A percentile compares a stretch with the other conserved stretches of the same genome.
Conservation (phyloP, 1,139 yeast genomes). For the Sugiyamaella neomexicana region DNA sequence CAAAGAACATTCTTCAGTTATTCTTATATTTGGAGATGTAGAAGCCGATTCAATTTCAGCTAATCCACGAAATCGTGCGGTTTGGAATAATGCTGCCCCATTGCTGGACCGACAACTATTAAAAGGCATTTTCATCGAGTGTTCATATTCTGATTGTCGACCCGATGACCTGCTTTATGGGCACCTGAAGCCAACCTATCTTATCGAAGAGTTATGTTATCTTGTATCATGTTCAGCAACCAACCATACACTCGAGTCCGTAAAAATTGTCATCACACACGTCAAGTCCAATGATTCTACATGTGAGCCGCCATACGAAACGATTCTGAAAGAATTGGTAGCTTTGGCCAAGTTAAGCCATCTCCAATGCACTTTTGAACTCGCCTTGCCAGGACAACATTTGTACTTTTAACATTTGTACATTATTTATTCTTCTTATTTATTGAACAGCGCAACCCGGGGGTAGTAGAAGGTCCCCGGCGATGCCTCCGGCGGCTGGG, state of each 20-base stretch:
- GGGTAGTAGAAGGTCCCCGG: too few species aligned
- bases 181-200: constrained; percentile 67
- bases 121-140: constrained; percentile 67
- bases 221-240: constrained; percentile 36
- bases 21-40: constrained; percentile 77
- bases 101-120: constrained; percentile 45
- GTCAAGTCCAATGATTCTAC: constrained; percentile 53
- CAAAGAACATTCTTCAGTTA: constrained; percentile 36
- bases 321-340: constrained; percentile 27
- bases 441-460: too few species aligned
- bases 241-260: constrained; percentile 40
- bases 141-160: constrained; percentile 60
- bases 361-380: constrained; percentile 29
- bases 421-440: constrained; percentile 3
- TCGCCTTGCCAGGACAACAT: constrained; percentile 32
- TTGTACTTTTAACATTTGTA: constrained; percentile 13
- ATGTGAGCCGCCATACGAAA: constrained; percentile 20
- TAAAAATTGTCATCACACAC: constrained; percentile 67
- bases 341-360: constrained; percentile 25
- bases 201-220: constrained; percentile 57
- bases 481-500: background rate
- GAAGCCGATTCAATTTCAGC: constrained; percentile 62
- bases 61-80: constrained; percentile 45
- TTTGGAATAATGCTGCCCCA: constrained; percentile 62
- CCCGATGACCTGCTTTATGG: constrained; percentile 60